Base-by-base conservation (phyloP, 768 basidiomycete species). In the Tephrocybe sp. region DNA sequence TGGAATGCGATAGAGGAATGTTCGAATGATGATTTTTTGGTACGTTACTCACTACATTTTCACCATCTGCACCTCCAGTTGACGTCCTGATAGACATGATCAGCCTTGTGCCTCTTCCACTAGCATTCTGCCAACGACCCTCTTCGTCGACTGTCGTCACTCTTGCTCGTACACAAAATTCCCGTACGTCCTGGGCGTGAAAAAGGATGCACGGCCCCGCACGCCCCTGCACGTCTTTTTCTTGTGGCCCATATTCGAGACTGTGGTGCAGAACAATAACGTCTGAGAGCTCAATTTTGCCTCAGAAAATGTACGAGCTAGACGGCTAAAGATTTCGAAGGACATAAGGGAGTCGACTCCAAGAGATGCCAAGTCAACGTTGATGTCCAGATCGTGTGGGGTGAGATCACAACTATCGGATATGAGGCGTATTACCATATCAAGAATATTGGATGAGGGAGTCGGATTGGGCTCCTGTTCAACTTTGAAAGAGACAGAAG, bases 261-360 rank as follows among this genome's bases (percentile, higher is more conserved):
- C 58, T 1, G 62, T 73, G n/a, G 57, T 56, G 58, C 74, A 70
- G 50, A 54, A 58, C 2, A 64, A 63, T 33, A 78, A 56, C 4
- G 63, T 52, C 13, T 62, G 57, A 9, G 65, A 39, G 46, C 63
- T 60, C 33, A 72, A 63, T 16, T 62, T 55, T 22, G 59, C 54
- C 3, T 52, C 55, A 1, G 71, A 70, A 55, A 74, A 77, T 0
- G 59, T 47, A 5, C 42, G 52, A n/a, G 65, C 64, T 13, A 82
- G 61, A 25, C 64, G 68, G 6, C 64, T 61, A 15, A 66, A 61
- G 7, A 83, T 64, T 60, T 88, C 84, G 47, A 85, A 80, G 18
- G 78, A 76, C 64, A 78, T 79, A 51, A 87, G 63, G 1, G 84
- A 86, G 56, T 86, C 83, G 42, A 86, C 68, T 1, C 86, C 84